Percentiles rank a stretch among this genome's conserved stretches.
Conservation (phyloP, 192 early-diverging fungal species). For the Backusella australiensis region DNA sequence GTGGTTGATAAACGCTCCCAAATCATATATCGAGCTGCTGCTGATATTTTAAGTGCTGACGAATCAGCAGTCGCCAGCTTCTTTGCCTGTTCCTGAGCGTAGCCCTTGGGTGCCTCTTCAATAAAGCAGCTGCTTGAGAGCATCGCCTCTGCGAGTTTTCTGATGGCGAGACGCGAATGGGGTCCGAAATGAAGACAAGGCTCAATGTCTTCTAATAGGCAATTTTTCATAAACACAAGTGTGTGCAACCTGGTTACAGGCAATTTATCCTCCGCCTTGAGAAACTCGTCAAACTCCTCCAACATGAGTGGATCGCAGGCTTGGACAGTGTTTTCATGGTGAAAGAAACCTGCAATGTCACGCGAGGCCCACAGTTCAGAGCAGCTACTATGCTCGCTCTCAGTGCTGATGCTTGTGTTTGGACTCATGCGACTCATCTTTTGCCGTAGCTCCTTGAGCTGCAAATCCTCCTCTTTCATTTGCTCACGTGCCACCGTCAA, state of each 20-base stretch:
- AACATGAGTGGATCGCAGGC: constrained; percentile 50
- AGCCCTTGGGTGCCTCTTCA: constrained; percentile 66
- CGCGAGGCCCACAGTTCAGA: constrained; percentile 36
- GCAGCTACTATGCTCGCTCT: constrained; percentile 58
- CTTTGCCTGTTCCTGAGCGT: constrained; percentile 41
- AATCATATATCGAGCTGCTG: constrained; percentile 41
- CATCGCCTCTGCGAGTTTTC: constrained; percentile 86
- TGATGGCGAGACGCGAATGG: constrained; percentile 80
- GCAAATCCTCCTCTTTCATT: constrained; percentile 73
- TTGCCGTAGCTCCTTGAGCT: constrained; percentile 79
- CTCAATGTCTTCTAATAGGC: constrained; percentile 85
- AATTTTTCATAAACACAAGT: constrained; percentile 83
- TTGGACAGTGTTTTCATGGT: too few species aligned
- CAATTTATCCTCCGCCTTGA: constrained; percentile 59
- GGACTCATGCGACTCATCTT: constrained; percentile 64
- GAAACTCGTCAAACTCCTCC: constrained; percentile 87
- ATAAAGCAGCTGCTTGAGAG: constrained; percentile 81
- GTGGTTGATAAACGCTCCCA: constrained; percentile 49
- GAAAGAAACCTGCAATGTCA: neutral
- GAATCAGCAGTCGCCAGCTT: neutral
- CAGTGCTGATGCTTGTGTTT: neutral
- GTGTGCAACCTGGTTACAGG: constrained; percentile 73
- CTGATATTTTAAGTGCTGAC: constrained; percentile 45
- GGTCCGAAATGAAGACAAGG: constrained; percentile 93
- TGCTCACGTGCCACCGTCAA: constrained; percentile 59